Base-by-base conservation (phyloP, 2,329 filamentous ascomycete genomes). In the Colletotrichum graminicola region DNA sequence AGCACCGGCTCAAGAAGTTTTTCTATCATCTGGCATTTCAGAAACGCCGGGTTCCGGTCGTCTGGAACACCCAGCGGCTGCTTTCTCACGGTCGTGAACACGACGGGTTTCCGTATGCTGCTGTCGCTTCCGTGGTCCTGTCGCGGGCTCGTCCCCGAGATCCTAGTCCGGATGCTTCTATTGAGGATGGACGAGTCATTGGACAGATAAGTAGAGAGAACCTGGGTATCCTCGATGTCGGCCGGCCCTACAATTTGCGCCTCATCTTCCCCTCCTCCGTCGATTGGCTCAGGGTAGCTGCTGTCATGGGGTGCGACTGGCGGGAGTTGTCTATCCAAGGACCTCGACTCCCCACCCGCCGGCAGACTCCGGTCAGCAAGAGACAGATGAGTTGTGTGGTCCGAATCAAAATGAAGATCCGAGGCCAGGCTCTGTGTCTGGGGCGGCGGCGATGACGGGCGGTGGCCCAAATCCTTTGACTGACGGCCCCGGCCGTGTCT, bases 191-290 rank as follows among this genome's bases (percentile, higher is more conserved):
- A 72, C 1, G 67, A 61, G 43, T 70, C 67, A n/a, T 66, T 72
- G 34, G 70, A 72, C 1, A 72, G 51, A 32, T 72, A 72, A 56
- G 88, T 85, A n/a, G 89, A 85, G 57, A 91, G 81, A 10, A 91
- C 84, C 68, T 90, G 88, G 2, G 86, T 88, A 78, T 91, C 89
- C 61, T 86, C 86, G 8, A 87, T 88, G 12, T 87, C 84, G 10
- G 88, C 87, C 0, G 89, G 89, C 0, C 89, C 88, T 49, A 91
- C 84, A 70, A 91, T 89, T 74, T 89, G 86, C 1, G 84, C 81
- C 73, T 83, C 84, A 23, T 83, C 79, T 65, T 80, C 78, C 68
- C 80, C 82, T 54, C 69, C 69, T 3, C 60, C 69, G 23, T 52
- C 69, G 14, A 72, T 72, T 36, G 69, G 69, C 11, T 72, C 69